Conservation (phyloP, 352 stramenopile genomes). For the Pythium pyrilobum region DNA sequence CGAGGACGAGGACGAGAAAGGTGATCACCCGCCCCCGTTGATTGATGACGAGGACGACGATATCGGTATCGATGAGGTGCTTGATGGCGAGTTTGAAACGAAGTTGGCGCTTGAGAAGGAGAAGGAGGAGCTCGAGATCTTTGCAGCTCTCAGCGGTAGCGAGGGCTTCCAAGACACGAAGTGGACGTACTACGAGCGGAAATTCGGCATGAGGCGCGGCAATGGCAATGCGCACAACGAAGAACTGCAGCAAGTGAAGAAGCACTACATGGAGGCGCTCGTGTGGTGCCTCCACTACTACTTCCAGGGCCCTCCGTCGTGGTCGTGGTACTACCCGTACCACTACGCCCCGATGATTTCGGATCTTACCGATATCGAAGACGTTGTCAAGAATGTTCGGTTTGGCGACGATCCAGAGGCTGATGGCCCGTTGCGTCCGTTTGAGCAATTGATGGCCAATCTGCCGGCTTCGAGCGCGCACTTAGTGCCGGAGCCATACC, state of each 20-base stretch:
- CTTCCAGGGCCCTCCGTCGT: slow-evolving; percentile 92
- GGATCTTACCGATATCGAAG: slow-evolving; percentile 92
- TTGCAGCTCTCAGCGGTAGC: slow-evolving; percentile 45
- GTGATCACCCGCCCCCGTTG: slow-evolving; percentile 24
- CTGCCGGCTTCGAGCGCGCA: slow-evolving; percentile 94
- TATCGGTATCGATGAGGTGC: slow-evolving; percentile 12
- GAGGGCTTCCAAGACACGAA: slow-evolving; percentile 81
- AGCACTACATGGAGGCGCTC: slow-evolving; percentile 73
- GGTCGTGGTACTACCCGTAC: slow-evolving; percentile 99
- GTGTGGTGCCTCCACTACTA: slow-evolving; percentile 83
- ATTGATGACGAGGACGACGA: slow-evolving; percentile 51
- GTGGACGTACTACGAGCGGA: slow-evolving; percentile 81
- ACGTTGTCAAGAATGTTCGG: slow-evolving; percentile 48
- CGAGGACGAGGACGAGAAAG: slow-evolving; percentile 24
- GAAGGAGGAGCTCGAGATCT: slow-evolving; percentile 40
- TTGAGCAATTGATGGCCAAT: slow-evolving; percentile 98
- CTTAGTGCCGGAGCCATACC: slow-evolving; percentile 91
- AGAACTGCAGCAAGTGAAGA: slow-evolving; percentile 57
- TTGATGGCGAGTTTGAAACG: slow-evolving; percentile 48
- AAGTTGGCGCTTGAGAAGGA: slow-evolving; percentile 37
- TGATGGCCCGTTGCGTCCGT: slow-evolving; percentile 89
- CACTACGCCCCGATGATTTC: slow-evolving; percentile 99
- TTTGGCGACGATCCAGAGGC: slow-evolving; percentile 77
- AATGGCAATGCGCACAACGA: slow-evolving; percentile 54
- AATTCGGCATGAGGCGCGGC: slow-evolving; percentile 59